Evolutionary conservation across 2,329 filamentous ascomycete genomes (phyloP), one percentile per base, ranked within the genome.

Genomic region (Cadophora malorum): DNA sequence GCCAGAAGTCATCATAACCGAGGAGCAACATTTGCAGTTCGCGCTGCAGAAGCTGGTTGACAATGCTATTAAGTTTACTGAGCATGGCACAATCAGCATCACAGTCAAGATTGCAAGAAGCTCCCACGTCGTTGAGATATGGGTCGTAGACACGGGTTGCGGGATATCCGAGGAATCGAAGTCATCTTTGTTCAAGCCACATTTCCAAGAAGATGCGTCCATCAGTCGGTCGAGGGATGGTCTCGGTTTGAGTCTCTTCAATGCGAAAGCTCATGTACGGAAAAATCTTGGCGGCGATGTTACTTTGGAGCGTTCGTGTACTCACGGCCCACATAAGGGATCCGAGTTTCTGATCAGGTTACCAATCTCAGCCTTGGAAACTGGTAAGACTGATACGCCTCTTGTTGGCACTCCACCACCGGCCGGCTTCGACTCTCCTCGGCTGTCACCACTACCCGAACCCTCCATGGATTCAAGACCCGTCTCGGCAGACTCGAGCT

Each of bases 11-110:
- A 84, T 88, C 66, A 80, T 86, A 59, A 73, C 76, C 49, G 72
- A 79, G 69, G 71, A 87, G 83, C 74, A 81, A 83, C 72, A 82
- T 85, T 35, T 87, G 80, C 50, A 85, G 80, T 76, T 78, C 47
- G 72, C 76, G 4, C 25, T 78, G 1, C 73, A 75, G 45, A 78
- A 78, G 63, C 81, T 88, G 16, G 81, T 86, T 41, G 77, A 87
- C 59, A 92, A 92, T 75, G 90, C 90, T 3, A 83, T 91, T 73
- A 92, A 92, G 76, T 92, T 92, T 74, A 91, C 90, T 0, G 87
- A 90, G 66, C 82, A 83, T 65, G 90, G 90, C 7, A 81, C 79
- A 14, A 90, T 92, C 65, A 84, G 79, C 9, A 88, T 92, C 14
- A 84, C 80, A 1, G 79, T 92, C 7, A 83, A 81, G 6, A 80